Evolutionary conservation across 1,139 yeast species (phyloP), one percentile per base, ranked within the genome.

Genomic region (Pneumocystis jirovecii): DNA sequence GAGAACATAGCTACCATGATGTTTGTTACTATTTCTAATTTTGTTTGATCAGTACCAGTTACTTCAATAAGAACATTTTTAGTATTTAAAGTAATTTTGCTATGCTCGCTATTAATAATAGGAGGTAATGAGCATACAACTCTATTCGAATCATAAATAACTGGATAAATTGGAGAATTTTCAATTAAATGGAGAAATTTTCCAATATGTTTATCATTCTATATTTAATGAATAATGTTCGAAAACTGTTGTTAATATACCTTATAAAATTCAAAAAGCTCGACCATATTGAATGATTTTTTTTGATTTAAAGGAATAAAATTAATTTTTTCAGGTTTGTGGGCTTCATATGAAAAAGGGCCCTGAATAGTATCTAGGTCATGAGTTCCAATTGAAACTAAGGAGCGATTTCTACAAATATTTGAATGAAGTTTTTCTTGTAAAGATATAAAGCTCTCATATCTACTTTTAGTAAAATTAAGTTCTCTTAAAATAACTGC

Each of bases 371-470:
- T 83, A 75, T 89, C 96, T 69, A 87, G 80, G 77, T 95, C 97
- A 75, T 95, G 99, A 67, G 99, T 95, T 72, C 99, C 99, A 81
- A 91, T 90, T 67, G 98, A 97, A 65, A 93, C 98, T 72, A 95
- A 82, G 61, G 96, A 86, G 81, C 99, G 87, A 77, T 91, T 88
- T 80, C 98, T 91, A 77, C 98, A 93, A 74, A 95, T 80, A 76
- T 95, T 95, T 68, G 95, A 81, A 78, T 95, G 99, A 71, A 95
- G 81, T 77, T 95, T 95, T 76, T 95, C 99, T 78, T 95, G 99
- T 71, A 95, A 81, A 40, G 96, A 86, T 74, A 95, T 93, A 80
- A 95, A 95, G 3, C 97, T 91, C 68, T 89, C 96, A 75, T 95
- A 95, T 40, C 88, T 80, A 76, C 95, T 83, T 75, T 86, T 86